These are phyloP conservation scores for Pseudogymnoascus pannorum DNA, from an alignment of 2,329 filamentous ascomycete species.

Conservation along the genomic window DNA sequence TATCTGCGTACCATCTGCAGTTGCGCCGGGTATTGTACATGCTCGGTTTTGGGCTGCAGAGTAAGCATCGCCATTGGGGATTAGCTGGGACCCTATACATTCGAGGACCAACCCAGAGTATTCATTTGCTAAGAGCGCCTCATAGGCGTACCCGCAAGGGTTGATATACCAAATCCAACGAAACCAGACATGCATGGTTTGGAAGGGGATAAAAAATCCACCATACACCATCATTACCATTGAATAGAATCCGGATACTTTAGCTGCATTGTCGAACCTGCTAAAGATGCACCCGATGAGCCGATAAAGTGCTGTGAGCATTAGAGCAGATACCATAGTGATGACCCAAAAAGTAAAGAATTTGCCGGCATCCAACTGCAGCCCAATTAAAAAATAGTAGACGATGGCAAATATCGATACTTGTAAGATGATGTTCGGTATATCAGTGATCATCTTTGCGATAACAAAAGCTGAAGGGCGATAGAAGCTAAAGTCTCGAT, in stretches of 20 bases:
- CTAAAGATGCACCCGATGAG: constrained; percentile 47
- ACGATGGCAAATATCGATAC: constrained; percentile 49
- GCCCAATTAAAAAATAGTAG: constrained; percentile 57
- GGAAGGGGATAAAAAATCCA: constrained; percentile 55
- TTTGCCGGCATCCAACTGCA: constrained; percentile 41
- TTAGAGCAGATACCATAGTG: constrained; percentile 44
- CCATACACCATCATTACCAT: constrained; percentile 52
- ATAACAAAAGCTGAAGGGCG: constrained; percentile 53
- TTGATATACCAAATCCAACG: constrained; percentile 58
- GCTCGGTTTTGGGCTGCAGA: constrained; percentile 36
- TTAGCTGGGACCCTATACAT: constrained; percentile 42
- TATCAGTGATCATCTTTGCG: constrained; percentile 46
- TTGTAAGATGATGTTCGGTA: constrained; percentile 52
- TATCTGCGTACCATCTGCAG: constrained; percentile 39
- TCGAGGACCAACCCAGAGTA: constrained; percentile 51
- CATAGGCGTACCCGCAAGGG: constrained; percentile 63
- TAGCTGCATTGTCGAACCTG: constrained; percentile 53
- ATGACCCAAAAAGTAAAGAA: constrained; percentile 59
- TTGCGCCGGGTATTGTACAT: constrained; percentile 51
- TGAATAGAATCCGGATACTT: constrained; percentile 45
- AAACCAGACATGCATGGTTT: constrained; percentile 57
- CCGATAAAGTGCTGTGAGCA: constrained; percentile 52
- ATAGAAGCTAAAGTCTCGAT: constrained; percentile 49
- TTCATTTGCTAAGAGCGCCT: constrained; percentile 63
- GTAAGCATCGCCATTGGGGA: constrained; percentile 45